Evolutionary conservation across 2,329 filamentous ascomycete species (phyloP).

Genomic region (Alternaria conjuncta): DNA sequence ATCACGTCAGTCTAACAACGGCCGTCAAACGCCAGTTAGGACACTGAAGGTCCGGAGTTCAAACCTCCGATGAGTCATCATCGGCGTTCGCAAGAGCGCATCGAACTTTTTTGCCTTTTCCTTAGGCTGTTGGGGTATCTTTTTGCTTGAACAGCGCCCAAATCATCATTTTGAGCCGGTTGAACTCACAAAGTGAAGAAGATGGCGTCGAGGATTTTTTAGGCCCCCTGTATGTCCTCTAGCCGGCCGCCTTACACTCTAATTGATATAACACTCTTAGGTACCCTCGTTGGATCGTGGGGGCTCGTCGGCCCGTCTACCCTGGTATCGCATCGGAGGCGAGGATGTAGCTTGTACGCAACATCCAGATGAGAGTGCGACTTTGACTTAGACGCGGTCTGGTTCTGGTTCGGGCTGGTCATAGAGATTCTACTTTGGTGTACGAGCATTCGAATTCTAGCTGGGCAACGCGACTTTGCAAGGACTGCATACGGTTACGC

Average conservation of each 20-base stretch:
- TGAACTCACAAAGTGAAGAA: neutral
- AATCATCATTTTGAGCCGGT: neutral
- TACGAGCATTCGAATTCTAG: neutral
- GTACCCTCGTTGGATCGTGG: neutral
- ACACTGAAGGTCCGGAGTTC: conserved; percentile 19
- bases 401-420: too few relatives aligned
- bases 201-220: neutral
- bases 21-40: neutral
- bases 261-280: neutral
- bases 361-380: neutral
- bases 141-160: neutral
- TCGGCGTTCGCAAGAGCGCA: neutral
- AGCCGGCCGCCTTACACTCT: neutral
- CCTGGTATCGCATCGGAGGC: neutral
- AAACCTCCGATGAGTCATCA: conserved; percentile 17
- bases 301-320: neutral
- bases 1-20: conserved; percentile 56
- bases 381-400: too few relatives aligned
- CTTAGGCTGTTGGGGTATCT: neutral
- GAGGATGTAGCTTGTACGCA: neutral
- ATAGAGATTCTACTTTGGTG: too few relatives aligned
- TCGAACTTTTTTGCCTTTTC: neutral
- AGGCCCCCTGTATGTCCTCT: neutral
- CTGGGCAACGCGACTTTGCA: neutral
- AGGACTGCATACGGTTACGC: neutral